A percentile compares a stretch with the other conserved stretches of the same genome.
These are phyloP conservation scores for Monosporascus sp. DNA, from an alignment of 2,329 filamentous ascomycete genomes.

Conservation along the genomic window DNA sequence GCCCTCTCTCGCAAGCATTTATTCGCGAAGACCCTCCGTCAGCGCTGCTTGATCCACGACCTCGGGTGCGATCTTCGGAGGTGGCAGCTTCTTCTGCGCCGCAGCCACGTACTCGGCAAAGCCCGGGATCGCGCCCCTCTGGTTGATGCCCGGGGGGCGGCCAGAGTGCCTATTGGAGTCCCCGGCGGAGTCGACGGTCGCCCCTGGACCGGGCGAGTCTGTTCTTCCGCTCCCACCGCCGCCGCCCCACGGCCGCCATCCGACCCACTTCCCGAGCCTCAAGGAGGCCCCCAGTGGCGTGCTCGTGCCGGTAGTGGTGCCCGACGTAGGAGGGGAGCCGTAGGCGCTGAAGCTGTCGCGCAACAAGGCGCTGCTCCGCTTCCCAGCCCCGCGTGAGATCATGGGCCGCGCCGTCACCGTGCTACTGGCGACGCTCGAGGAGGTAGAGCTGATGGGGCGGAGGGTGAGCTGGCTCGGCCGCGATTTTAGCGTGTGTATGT, in stretches of 20 bases:
- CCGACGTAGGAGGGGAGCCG: slow-evolving; percentile 16
- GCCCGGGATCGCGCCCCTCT: slow-evolving; percentile 67
- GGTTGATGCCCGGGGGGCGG: slow-evolving; percentile 70
- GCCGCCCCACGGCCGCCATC: slow-evolving; percentile 34
- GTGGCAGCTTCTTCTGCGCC: slow-evolving; percentile 45
- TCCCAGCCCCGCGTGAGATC: slow-evolving; percentile 41
- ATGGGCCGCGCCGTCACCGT: slow-evolving; percentile 56
- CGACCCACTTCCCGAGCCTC: slow-evolving; percentile 39
- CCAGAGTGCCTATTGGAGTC: slow-evolving; percentile 27
- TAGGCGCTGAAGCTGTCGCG: slow-evolving; percentile 53
- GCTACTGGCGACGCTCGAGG: slow-evolving; percentile 52
- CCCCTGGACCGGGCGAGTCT: not conserved
- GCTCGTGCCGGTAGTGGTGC: slow-evolving; percentile 29
- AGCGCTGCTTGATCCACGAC: slow-evolving; percentile 56
- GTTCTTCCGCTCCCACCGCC: slow-evolving; percentile 4
- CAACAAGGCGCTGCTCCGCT: slow-evolving; percentile 49
- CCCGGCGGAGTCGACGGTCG: slow-evolving; percentile 7
- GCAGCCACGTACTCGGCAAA: slow-evolving; percentile 55
- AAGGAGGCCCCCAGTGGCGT: slow-evolving; percentile 20
- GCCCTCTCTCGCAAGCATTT: slow-evolving; percentile 1
- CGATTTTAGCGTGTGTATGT: slow-evolving; percentile 77
- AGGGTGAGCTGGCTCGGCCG: slow-evolving; percentile 71
- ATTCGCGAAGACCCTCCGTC: slow-evolving; percentile 51
- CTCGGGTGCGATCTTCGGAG: slow-evolving; percentile 53
- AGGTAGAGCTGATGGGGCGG: slow-evolving; percentile 45